These are phyloP conservation scores for Chaetomium sp. DNA, from an alignment of 2,329 filamentous ascomycete genomes.

Conservation along the genomic window DNA sequence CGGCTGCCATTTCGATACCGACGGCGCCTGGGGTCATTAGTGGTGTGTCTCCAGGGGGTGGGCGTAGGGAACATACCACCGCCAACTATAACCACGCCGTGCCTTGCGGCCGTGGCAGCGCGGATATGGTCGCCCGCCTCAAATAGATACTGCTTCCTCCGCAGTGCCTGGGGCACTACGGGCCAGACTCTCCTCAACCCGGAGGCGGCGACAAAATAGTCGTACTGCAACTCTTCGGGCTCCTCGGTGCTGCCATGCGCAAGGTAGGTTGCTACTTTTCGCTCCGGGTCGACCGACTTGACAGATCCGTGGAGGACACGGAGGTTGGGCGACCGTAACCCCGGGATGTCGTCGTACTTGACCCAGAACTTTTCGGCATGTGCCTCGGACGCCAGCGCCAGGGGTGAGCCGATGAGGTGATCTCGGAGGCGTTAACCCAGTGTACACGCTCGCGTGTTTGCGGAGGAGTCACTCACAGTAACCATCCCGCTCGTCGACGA, in stretches of 20 bases:
- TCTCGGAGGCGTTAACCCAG: constrained; percentile 48
- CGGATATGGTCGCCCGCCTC: constrained; percentile 65
- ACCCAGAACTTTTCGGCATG: constrained; percentile 72
- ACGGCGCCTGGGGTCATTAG: constrained; percentile 60
- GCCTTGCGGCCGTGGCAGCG: constrained; percentile 51
- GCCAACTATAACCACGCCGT: constrained; percentile 72
- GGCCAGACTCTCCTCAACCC: constrained; percentile 72
- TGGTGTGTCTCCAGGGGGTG: not conserved
- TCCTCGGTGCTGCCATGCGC: constrained; percentile 47
- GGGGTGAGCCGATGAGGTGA: constrained; percentile 74
- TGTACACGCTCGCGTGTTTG: not conserved
- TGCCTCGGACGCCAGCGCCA: constrained; percentile 65
- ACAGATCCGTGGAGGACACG: constrained; percentile 68
- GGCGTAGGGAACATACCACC: constrained; percentile 49
- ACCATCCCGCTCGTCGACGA: constrained; percentile 81
- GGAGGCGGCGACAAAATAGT: constrained; percentile 73
- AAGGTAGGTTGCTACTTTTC: constrained; percentile 61
- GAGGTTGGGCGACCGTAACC: constrained; percentile 64
- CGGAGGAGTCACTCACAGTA: constrained; percentile 61
- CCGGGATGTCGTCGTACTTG: constrained; percentile 66
- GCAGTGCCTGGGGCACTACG: constrained; percentile 68
- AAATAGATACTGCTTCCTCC: constrained; percentile 62
- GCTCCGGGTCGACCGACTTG: constrained; percentile 58
- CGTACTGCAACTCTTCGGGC: constrained; percentile 58
- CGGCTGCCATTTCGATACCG: constrained; percentile 79